phyloP scores from a whole-genome alignment of 2,329 filamentous ascomycete genomes.

The Fusarium nanum region DNA sequence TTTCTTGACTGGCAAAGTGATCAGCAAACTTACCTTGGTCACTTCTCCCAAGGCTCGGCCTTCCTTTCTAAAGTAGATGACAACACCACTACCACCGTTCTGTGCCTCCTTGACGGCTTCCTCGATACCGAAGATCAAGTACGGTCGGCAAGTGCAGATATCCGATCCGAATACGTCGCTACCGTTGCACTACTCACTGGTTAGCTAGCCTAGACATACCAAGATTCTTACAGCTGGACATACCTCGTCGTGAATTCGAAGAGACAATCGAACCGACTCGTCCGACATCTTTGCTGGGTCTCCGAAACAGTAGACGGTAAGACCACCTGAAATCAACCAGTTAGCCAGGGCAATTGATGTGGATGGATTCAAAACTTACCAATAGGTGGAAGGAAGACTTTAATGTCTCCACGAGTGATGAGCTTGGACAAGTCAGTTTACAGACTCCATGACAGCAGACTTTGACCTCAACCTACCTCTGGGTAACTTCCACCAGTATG shows the following conservation, averaged over 20 bases:
- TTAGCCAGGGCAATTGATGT: constrained; percentile 17
- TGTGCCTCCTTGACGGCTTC: constrained; percentile 98
- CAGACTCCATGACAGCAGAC: neutral
- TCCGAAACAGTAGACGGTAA: constrained; percentile 97
- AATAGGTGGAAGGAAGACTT: constrained; percentile 94
- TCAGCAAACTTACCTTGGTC: constrained; percentile 76
- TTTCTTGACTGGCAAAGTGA: neutral
- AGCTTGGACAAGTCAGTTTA: constrained; percentile 60
- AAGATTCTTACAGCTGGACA: constrained; percentile 2
- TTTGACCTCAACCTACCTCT: constrained; percentile 63
- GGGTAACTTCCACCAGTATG: constrained; percentile 97
- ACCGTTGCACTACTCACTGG: constrained; percentile 77
- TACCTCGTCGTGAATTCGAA: constrained; percentile 81
- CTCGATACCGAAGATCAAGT: constrained; percentile 96
- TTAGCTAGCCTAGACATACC: neutral
- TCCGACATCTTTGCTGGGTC: constrained; percentile 95
- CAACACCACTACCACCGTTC: constrained; percentile 90
- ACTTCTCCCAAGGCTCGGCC: constrained; percentile 94
- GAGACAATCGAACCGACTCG: constrained; percentile 80
- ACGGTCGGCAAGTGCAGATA: constrained; percentile 96
- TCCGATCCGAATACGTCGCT: constrained; percentile 98
- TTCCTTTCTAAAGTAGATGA: constrained; percentile 99
- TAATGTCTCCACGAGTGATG: constrained; percentile 94
- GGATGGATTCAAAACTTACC: constrained; percentile 57
- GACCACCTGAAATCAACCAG: constrained; percentile 65